Base-by-base conservation (phyloP, 257 asterid species). In the Cinchona pubescens region DNA sequence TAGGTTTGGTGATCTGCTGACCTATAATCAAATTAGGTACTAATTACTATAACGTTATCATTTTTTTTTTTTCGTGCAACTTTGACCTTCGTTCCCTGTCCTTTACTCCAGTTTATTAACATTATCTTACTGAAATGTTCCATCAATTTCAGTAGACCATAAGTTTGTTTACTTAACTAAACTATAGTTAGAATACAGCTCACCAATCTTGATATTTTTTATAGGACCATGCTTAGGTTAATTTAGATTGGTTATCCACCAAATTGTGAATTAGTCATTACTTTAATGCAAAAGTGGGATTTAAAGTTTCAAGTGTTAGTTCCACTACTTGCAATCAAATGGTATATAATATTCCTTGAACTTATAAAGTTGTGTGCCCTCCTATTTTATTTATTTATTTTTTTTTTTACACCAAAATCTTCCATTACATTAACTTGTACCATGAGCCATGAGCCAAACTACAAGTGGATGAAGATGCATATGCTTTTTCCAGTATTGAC, bases 1-100 rank as follows among this genome's bases (percentile, higher is more conserved):
- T 85, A 81, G 83, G 86, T 87, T 83, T 82, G 89, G 88, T 86
- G 75, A 67, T 75, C 69, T 72, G 79, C 82, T 79, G 75, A 86
- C 89, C 87, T 76, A 82, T 51, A 75, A 74, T 69, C 80, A 82
- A 67, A 82, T 51, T 27, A 71, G 25, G 62, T 38, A 1, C 14
- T 45, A 40, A n/a, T n/a, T n/a, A n/a, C n/a, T n/a, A n/a, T n/a
- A n/a, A n/a, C n/a, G n/a, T n/a, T n/a, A n/a, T n/a, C 48, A 43
- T 43, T 0, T 40, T 70, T 23, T 34, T 32, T 51, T 32, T 45
- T 68, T 72, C 77, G 60, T 75, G 83, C 78, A 77, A 76, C 75
- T 79, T 79, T 82, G 82, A 84, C 89, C 80, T 78, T 74, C 18
- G 72, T 59, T 53, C 56, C 30, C 49, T n/a, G 21, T n/a, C 5